Evolutionary conservation across 306 rosid species (phyloP), one percentile per base, ranked within the genome.

Genomic region (Ceratonia siliqua): DNA sequence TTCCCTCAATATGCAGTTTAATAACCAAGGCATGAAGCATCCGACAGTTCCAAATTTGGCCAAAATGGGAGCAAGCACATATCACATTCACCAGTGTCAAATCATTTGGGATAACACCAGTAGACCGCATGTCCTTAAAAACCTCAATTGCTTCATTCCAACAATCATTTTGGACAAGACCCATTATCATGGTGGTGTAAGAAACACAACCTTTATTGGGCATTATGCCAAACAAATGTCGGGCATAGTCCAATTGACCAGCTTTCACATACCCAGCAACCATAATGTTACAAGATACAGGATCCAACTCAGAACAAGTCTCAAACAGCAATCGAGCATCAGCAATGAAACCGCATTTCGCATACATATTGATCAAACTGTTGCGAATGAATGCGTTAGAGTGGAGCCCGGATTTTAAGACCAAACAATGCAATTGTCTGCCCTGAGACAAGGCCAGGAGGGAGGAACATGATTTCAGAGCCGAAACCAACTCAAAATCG

Each of bases 261-360:
- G 63, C 70, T 87, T 78, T 91, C 2, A 84, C 63, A 78, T 80
- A 91, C 85, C 93, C 98, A 13, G 82, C 66, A 6, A 92, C 32
- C 96, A 94, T 91, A 24, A 91, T 94, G 68, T 94, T 94, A 86
- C 88, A 91, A 8, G 95, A 90, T 2, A 94, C 91, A 24, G 78
- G 76, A 73, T 91, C 96, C 83, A 84, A 65, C 42, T 13, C 50
- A 25, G 84, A 74, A 67, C 53, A 82, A 42, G 81, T 79, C 22
- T 82, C 71, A 70, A 91, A 91, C 72, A 94, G 43, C 33, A 72
- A 66, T 5, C 41, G 79, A 12, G 93, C 96, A 45, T 85, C 84
- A 13, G 36, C 30, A 13, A 94, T 35, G 49, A 70, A 84, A 57
- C 88, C 85, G 63, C 90, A 85, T 84, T 90, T 94, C 50, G 86